These are phyloP conservation scores for Leucoagaricus sp. DNA, from an alignment of 1,284 basidiomycete species.

Conservation along the genomic window DNA sequence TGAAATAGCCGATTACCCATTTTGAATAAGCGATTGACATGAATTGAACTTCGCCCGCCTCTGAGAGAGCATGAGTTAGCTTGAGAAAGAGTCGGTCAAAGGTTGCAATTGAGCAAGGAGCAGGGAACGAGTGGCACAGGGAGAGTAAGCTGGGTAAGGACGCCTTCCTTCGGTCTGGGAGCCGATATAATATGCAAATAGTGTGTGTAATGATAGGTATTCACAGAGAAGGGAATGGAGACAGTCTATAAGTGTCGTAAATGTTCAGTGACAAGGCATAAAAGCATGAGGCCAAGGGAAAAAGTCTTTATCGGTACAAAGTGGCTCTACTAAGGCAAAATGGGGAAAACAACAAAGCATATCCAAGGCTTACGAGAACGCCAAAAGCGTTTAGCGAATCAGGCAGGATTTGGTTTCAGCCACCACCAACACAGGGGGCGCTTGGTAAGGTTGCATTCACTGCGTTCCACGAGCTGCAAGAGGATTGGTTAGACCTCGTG, in stretches of 20 bases:
- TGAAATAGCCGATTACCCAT: no score
- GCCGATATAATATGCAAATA: no score
- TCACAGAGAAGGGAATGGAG: neutral
- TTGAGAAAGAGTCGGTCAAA: no score
- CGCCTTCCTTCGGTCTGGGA: no score
- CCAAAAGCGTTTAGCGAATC: neutral
- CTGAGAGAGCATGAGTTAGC: no score
- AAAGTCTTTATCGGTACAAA: neutral
- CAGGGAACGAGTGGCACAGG: no score
- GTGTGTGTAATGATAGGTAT: no score
- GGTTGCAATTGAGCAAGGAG: no score
- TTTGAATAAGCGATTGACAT: no score
- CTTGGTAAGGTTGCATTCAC: conserved; percentile 36
- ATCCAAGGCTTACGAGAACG: neutral
- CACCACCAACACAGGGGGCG: conserved; percentile 29
- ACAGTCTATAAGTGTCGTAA: neutral
- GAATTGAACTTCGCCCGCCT: no score
- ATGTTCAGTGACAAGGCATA: neutral
- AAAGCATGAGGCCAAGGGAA: neutral
- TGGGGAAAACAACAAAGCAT: neutral
- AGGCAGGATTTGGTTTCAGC: conserved; percentile 4
- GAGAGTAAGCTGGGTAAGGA: no score
- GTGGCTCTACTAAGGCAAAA: neutral
- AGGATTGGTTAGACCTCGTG: neutral
- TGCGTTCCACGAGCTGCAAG: conserved; percentile 39